Evolutionary conservation across 2,329 filamentous ascomycete species (phyloP).

Genomic region (Neoascochyta sp.): DNA sequence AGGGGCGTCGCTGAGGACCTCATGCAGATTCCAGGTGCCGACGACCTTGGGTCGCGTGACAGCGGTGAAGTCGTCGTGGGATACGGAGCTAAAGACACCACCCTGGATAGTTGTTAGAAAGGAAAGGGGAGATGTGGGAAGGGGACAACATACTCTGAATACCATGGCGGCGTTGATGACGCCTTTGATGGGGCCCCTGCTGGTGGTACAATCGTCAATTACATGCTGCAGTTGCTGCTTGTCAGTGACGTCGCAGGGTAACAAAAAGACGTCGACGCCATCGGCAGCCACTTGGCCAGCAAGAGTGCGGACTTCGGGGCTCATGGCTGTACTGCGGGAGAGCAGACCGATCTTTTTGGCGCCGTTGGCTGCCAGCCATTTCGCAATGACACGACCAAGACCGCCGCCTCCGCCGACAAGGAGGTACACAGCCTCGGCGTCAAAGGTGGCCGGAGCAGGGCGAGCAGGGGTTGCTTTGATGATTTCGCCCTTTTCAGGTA

Average conservation of each 20-base stretch:
- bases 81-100: slow-evolving; percentile 6
- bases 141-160: slow-evolving; percentile 7
- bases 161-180: slow-evolving; percentile 16
- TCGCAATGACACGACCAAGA: slow-evolving; percentile 14
- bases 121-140: slow-evolving; percentile 2
- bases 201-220: slow-evolving; percentile 1
- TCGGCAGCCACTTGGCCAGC: slow-evolving; percentile 2
- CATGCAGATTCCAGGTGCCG: slow-evolving; percentile 32
- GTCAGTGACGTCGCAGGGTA: slow-evolving; percentile 12
- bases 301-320: slow-evolving; percentile 1
- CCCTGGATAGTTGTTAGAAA: not conserved
- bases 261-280: slow-evolving; percentile 2
- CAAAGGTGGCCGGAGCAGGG: not conserved
- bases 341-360: slow-evolving; percentile 14
- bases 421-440: slow-evolving; percentile 3
- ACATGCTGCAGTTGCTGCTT: slow-evolving; percentile 8
- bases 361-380: slow-evolving; percentile 5
- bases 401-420: slow-evolving; percentile 18
- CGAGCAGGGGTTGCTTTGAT: not conserved
- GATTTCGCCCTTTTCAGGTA: not conserved
- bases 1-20: slow-evolving; percentile 3
- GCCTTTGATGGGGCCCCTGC: slow-evolving; percentile 11
- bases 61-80: slow-evolving; percentile 6
- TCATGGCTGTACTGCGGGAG: slow-evolving; percentile 9
- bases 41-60: slow-evolving; percentile 27